phyloP scores from a whole-genome alignment of 139 green algal species.

The Coccomyxa sp. region DNA sequence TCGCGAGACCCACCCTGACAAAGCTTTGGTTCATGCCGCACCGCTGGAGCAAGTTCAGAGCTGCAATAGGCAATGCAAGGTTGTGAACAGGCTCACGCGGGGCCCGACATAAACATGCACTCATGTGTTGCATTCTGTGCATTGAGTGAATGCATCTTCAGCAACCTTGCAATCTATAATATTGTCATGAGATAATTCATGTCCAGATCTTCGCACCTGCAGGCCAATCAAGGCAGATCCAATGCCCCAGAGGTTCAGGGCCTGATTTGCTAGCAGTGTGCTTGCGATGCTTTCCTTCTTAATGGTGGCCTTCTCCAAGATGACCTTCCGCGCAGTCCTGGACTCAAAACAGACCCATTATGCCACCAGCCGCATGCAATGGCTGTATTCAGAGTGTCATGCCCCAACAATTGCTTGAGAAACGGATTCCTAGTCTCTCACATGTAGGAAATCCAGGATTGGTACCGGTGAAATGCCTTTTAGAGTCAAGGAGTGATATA shows the following conservation, averaged over 20 bases:
- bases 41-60: background rate
- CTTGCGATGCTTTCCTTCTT: conserved; percentile 34
- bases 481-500: too few relatives aligned
- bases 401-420: background rate
- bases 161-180: background rate
- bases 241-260: conserved; percentile 81
- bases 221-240: conserved; percentile 75
- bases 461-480: background rate
- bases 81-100: background rate
- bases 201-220: conserved; percentile 36
- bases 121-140: too few relatives aligned
- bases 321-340: conserved; percentile 17
- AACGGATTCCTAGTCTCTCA: background rate
- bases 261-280: conserved; percentile 60
- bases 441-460: background rate
- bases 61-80: background rate
- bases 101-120: background rate
- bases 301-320: conserved; percentile 26
- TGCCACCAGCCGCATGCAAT: background rate
- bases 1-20: background rate
- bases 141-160: background rate
- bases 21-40: background rate
- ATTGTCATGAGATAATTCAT: too few relatives aligned
- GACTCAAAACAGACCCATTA: background rate
- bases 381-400: background rate